Evolutionary conservation across 1,139 yeast genomes (phyloP).

Genomic region (Entelexis sorbosivorans): DNA sequence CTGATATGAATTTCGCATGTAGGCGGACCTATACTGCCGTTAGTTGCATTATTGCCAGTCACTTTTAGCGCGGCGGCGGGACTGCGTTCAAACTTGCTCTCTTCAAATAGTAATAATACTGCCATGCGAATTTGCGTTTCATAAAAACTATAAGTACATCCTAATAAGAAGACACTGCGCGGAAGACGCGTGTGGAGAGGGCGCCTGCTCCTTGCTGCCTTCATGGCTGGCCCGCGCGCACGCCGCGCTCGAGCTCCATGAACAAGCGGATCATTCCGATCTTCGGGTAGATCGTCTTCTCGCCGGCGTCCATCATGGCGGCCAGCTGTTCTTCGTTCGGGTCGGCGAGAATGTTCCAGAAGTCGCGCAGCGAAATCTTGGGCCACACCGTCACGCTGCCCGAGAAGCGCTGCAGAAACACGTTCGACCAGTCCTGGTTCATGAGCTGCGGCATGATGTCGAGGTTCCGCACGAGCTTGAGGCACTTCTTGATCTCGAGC

Average conservation of each 20-base stretch:
- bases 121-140: too few species aligned
- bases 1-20: too few species aligned
- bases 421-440: slow-evolving; percentile 72
- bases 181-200: too few species aligned
- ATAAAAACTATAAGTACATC: too few species aligned
- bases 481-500: slow-evolving; percentile 65
- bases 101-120: too few species aligned
- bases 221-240: slow-evolving; percentile 6
- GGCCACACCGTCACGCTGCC: slow-evolving; percentile 77
- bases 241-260: slow-evolving; percentile 46
- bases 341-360: slow-evolving; percentile 55
- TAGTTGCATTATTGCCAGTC: too few species aligned
- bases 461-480: slow-evolving; percentile 52
- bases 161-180: too few species aligned
- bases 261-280: slow-evolving; percentile 55
- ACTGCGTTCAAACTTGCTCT: too few species aligned
- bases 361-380: slow-evolving; percentile 46
- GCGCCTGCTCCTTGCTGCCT: too few species aligned
- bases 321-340: slow-evolving; percentile 50
- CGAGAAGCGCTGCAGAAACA: slow-evolving; percentile 62
- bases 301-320: slow-evolving; percentile 52
- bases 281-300: slow-evolving; percentile 56
- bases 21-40: too few species aligned
- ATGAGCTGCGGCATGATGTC: slow-evolving; percentile 57
- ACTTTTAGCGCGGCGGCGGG: too few species aligned